These are phyloP conservation scores for Antitrichia curtipendula DNA, from an alignment of 225 moss, liverwort and hornwort species.

Conservation along the genomic window DNA sequence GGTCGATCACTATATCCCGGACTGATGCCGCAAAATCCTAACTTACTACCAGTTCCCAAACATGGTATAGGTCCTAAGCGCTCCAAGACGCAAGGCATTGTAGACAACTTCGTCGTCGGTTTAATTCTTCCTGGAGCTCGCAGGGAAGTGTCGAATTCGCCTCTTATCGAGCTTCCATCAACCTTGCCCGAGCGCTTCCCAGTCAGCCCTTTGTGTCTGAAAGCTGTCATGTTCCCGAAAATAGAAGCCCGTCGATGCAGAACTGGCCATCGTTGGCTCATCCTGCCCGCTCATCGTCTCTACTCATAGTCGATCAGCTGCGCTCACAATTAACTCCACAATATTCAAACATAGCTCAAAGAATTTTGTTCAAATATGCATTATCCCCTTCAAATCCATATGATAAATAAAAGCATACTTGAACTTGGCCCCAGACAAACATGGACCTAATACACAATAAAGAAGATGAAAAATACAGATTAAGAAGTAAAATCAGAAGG, in stretches of 20 bases:
- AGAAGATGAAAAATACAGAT: neutral
- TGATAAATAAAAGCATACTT: neutral
- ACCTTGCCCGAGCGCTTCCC: slow-evolving; percentile 26
- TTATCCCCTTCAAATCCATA: neutral
- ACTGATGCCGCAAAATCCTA: slow-evolving; percentile 5
- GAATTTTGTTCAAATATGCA: neutral
- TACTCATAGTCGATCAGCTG: slow-evolving; percentile 20
- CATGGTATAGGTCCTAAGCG: slow-evolving; percentile 1
- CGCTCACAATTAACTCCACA: neutral
- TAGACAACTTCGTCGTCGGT: neutral
- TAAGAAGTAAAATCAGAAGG: neutral
- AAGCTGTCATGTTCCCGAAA: slow-evolving; percentile 31
- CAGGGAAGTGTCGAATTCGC: slow-evolving; percentile 3
- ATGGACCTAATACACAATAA: neutral
- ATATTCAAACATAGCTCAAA: neutral
- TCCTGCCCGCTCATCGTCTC: slow-evolving; percentile 29
- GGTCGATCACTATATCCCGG: neutral
- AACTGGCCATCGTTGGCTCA: slow-evolving; percentile 33
- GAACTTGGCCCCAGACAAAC: neutral
- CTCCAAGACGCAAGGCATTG: slow-evolving; percentile 38
- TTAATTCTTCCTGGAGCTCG: neutral
- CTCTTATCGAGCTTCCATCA: neutral
- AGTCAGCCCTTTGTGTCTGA: slow-evolving; percentile 29
- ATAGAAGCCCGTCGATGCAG: slow-evolving; percentile 31
- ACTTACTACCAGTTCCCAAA: slow-evolving; percentile 1